Evolutionary conservation across 192 early-diverging fungal species (phyloP).

Genomic region (Geranomyces michiganensis): DNA sequence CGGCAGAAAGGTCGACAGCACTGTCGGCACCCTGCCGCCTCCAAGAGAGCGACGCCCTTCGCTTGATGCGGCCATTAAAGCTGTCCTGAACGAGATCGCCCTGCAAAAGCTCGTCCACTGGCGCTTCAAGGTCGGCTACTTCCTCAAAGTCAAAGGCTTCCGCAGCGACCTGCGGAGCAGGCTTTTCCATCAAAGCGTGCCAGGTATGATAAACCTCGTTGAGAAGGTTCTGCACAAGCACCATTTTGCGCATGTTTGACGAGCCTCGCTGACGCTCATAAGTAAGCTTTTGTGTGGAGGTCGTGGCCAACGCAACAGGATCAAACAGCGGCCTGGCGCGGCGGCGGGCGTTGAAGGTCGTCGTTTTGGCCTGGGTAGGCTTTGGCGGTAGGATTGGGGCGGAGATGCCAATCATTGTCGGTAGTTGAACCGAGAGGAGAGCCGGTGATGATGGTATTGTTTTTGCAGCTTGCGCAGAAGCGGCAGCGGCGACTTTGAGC

Average conservation of each 20-base stretch:
- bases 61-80: not conserved
- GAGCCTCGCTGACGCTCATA: slow-evolving; percentile 2
- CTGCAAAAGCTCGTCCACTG: not conserved
- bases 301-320: not conserved
- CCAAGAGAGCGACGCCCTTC: not conserved
- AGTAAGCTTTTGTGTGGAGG: not conserved
- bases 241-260: slow-evolving; percentile 1
- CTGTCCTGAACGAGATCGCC: not conserved
- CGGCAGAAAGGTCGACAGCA: slow-evolving; percentile 5
- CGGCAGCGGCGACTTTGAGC: not conserved
- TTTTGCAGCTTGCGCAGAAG: no score
- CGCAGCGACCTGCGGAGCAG: not conserved
- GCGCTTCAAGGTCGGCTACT: not conserved
- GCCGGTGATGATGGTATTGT: not conserved
- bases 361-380: not conserved
- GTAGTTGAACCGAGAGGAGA: not conserved
- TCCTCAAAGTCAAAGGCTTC: not conserved
- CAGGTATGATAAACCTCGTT: slow-evolving; percentile 3
- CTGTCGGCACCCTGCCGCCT: slow-evolving; percentile 3
- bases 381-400: not conserved
- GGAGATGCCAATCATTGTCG: not conserved
- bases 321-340: not conserved
- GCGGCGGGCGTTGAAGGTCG: not conserved
- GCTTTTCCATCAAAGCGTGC: slow-evolving; percentile 6
- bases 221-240: slow-evolving; percentile 8